A percentile compares a stretch with the other conserved stretches of the same genome.
phyloP scores from a whole-genome alignment of 2,329 filamentous ascomycete genomes.

The Penicillium sp. region DNA sequence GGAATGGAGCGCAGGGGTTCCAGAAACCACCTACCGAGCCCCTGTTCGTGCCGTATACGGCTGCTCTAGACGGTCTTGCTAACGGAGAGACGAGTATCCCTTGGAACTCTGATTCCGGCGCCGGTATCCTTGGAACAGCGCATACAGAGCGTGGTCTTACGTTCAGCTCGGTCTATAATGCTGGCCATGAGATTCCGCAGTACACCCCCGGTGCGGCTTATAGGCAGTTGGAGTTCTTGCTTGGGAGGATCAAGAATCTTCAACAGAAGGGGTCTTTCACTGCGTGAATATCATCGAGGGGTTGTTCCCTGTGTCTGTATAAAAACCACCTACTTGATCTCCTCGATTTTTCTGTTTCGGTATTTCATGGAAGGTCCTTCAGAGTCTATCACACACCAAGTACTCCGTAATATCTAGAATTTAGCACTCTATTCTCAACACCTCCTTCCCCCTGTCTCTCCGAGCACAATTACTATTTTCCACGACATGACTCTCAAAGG shows the following conservation, averaged over 20 bases:
- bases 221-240: conserved; percentile 63
- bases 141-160: conserved; percentile 70
- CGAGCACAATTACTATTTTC: no score
- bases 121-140: conserved; percentile 60
- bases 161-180: conserved; percentile 54
- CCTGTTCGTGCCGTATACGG: conserved; percentile 61
- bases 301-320: no score
- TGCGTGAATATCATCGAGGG: not conserved
- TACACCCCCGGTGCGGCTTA: conserved; percentile 62
- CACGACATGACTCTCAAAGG: no score
- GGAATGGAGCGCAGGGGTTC: conserved; percentile 64
- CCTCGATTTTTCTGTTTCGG: no score
- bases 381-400: no score
- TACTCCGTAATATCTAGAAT: no score
- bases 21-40: conserved; percentile 50
- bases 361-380: no score
- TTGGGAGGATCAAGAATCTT: conserved; percentile 59
- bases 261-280: conserved; percentile 13
- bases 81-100: conserved; percentile 40
- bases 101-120: conserved; percentile 40
- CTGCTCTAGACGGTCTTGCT: conserved; percentile 12
- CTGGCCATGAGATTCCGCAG: conserved; percentile 57
- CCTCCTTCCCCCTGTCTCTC: no score
- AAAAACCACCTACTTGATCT: not conserved
- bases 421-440: no score